Percentiles rank a stretch among this genome's conserved stretches.
phyloP scores from a whole-genome alignment of 2,329 filamentous ascomycete species.

The Xylariaceae sp. region DNA sequence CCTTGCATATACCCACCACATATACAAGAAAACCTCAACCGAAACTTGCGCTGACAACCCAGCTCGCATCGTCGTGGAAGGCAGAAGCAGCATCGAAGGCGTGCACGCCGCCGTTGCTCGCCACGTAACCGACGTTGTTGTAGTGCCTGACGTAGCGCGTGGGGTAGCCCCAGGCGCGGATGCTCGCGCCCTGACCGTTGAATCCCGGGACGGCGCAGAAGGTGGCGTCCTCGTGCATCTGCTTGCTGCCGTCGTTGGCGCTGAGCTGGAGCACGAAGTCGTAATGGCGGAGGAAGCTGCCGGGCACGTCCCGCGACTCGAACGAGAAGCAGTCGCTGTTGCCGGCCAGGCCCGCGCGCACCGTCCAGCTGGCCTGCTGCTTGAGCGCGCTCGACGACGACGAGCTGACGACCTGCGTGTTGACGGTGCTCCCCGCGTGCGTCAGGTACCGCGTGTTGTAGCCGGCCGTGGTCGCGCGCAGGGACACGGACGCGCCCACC shows the following conservation, averaged over 20 bases:
- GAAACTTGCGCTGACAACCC: slow-evolving; percentile 39
- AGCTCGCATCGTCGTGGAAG: slow-evolving; percentile 53
- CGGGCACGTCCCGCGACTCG: slow-evolving; percentile 52
- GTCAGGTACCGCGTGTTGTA: slow-evolving; percentile 51
- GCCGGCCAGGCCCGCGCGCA: slow-evolving; percentile 49
- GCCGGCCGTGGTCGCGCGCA: slow-evolving; percentile 50
- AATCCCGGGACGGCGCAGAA: slow-evolving; percentile 53
- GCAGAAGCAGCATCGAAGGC: slow-evolving; percentile 42
- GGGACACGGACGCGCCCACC: slow-evolving; percentile 45
- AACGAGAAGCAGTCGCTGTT: slow-evolving; percentile 56
- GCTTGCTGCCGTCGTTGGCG: slow-evolving; percentile 49
- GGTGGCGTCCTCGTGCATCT: slow-evolving; percentile 56
- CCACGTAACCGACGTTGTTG: slow-evolving; percentile 32
- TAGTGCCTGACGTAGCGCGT: slow-evolving; percentile 55
- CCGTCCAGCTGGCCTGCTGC: slow-evolving; percentile 47
- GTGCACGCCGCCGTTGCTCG: slow-evolving; percentile 31
- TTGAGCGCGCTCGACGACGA: slow-evolving; percentile 48
- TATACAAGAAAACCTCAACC: no score
- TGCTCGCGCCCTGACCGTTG: slow-evolving; percentile 43
- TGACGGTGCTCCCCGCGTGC: slow-evolving; percentile 44
- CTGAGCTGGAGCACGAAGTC: slow-evolving; percentile 46
- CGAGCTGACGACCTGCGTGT: slow-evolving; percentile 51
- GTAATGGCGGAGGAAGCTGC: slow-evolving; percentile 53
- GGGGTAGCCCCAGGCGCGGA: slow-evolving; percentile 56
- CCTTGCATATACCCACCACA: no score